Evolutionary conservation across 2,329 filamentous ascomycete species (phyloP), one percentile per base, ranked within the genome.

Genomic region (Fusarium clavum): DNA sequence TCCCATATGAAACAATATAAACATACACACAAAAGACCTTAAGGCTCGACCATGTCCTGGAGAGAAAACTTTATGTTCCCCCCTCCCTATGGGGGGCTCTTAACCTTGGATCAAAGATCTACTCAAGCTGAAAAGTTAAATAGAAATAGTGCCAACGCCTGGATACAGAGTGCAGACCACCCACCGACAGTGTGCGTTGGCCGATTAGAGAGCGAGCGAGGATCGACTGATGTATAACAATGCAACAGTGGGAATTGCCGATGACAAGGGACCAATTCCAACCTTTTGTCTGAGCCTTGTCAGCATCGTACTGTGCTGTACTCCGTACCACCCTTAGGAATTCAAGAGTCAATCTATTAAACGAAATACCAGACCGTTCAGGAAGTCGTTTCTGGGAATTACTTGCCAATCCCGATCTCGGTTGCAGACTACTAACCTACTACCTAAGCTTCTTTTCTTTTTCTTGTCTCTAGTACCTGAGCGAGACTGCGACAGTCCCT

Each of bases 211-310:
- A 38, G 16, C 18, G 34, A 38, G 18, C 18, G 29, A 68, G 34
- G 67, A 71, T 69, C 64, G 55, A 57, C 68, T 70, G 55, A 71
- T 60, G 45, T 30, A 40, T 45, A 47, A 18, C 32, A 48, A 51
- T 53, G 57, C 55, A 34, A 57, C 46, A 27, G 58, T 71, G 67
- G 67, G 64, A 65, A 61, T 45, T 57, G 51, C 67, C 63, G 63
- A 30, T 20, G 38, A 54, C 61, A 58, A 57, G 67, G 51, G 20
- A 61, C 43, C 47, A 44, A 30, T 22, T 22, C 34, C 10, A 34
- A 24, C 27, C 49, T 41, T 58, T n/a, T 56, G 27, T 29, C 30
- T 46, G 16, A 46, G 25, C 43, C 32, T 53, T 49, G 43, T 40
- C 29, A 41, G 25, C 38, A 53, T 43, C 22, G 40, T 41, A 57